These are phyloP conservation scores for Nakaseomyces kungkrabaensis DNA, from an alignment of 1,139 yeast species.

Conservation along the genomic window DNA sequence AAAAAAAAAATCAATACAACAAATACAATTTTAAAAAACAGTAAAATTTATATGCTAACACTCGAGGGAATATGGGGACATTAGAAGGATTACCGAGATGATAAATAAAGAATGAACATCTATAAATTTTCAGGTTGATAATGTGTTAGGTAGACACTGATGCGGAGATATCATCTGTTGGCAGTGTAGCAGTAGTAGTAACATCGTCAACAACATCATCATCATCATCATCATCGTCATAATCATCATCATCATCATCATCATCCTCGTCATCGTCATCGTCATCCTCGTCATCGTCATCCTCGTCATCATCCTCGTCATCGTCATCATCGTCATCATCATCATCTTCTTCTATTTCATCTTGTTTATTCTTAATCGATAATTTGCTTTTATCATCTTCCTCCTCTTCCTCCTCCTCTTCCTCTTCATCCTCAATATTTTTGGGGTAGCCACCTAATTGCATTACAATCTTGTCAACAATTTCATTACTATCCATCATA, in stretches of 20 bases:
- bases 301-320: constrained; percentile 30
- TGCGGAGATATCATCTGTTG: too few species aligned
- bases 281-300: constrained; percentile 17
- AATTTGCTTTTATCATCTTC: constrained; percentile 37
- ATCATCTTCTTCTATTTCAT: constrained; percentile 36
- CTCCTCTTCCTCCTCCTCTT: constrained; percentile 47
- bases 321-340: constrained; percentile 35
- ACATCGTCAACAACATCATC: constrained; percentile 7
- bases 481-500: constrained; percentile 87
- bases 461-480: constrained; percentile 72
- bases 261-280: constrained; percentile 9
- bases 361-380: constrained; percentile 33
- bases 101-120: too few species aligned
- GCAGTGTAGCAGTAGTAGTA: too few species aligned
- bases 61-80: too few species aligned
- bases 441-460: constrained; percentile 86
- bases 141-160: too few species aligned
- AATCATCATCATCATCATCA: constrained; percentile 26
- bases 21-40: too few species aligned
- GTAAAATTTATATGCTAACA: too few species aligned
- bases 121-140: too few species aligned
- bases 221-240: constrained; percentile 15
- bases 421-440: constrained; percentile 71
- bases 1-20: too few species aligned
- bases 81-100: too few species aligned